Base-by-base conservation (phyloP, 305 asterid species). In the Fraxinus paxiana region DNA sequence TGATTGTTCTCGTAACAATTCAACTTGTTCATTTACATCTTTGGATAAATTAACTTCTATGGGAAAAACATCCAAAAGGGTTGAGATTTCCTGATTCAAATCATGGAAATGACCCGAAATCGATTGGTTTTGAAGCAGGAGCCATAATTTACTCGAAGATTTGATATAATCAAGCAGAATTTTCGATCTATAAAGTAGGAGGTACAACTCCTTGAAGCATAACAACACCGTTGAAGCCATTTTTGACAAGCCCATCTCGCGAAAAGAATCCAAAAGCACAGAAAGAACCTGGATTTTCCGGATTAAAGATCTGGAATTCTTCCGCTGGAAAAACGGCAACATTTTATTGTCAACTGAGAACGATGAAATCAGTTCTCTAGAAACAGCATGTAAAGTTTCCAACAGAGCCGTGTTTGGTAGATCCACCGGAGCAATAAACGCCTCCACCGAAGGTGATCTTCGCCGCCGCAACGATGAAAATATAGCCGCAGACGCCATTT, bases 131-230 rank as follows among this genome's bases (percentile, higher is more conserved):
- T 92, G 97, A 73, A 95, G 94, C 89, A 93, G 84, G 59, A 95
- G 84, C 99, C 98, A 93, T 79, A 95, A 79, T 86, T 91, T 94
- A 84, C 97, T 90, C 56, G 97, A 90, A 30, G 90, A 89, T 15
- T 76, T 82, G 1, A 93, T 90, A 72, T 91, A 91, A 82, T 92
- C 98, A 76, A 95, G 91, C 88, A 95, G 76, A 78, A 92, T 89
- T 83, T 89, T 94, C 17, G 94, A 89, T 87, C 98, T 86, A 89
- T 90, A 90, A 78, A 95, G 93, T 86, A 93, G 90, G 77, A 95
- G 92, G 90, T 93, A 95, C 89, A 93, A 83, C 89, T 95, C 98
- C 87, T 92, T 93, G 82, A 95, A 90, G 96, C 97, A 95, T 10
- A 95, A 73, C 82, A 87, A 88, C 75, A 82, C 87, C 0, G 95